Conservation (phyloP, 768 basidiomycete genomes). For the Trametes punicea region DNA sequence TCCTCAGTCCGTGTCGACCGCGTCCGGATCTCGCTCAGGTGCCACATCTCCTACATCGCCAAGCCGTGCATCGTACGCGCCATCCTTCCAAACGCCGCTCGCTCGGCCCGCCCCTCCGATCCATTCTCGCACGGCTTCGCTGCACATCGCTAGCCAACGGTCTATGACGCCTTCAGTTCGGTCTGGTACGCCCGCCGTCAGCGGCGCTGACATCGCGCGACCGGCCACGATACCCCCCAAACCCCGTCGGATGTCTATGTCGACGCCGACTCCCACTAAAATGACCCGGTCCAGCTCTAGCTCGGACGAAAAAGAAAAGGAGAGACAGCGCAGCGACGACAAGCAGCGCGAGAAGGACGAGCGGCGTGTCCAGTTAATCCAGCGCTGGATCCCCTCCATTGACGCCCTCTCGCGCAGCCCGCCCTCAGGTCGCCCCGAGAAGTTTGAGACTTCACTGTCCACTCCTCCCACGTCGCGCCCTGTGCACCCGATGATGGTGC, state of each 20-base stretch:
- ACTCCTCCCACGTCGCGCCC: neutral
- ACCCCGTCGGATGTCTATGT: constrained; percentile 47
- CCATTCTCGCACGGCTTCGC: constrained; percentile 51
- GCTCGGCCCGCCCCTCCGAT: constrained; percentile 52
- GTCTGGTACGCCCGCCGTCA: constrained; percentile 40
- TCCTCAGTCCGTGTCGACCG: constrained; percentile 24
- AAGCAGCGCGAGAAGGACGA: constrained; percentile 33
- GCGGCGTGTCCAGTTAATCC: constrained; percentile 37
- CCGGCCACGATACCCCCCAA: constrained; percentile 33
- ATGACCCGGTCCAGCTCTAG: constrained; percentile 46
- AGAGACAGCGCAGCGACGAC: constrained; percentile 33
- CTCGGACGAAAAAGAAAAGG: constrained; percentile 52
- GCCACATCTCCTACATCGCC: constrained; percentile 30
- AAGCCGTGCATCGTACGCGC: constrained; percentile 35
- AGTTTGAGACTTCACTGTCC: constrained; percentile 7
- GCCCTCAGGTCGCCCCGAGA: constrained; percentile 31
- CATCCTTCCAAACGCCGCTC: constrained; percentile 44
- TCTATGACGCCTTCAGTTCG: constrained; percentile 44
- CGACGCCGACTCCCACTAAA: constrained; percentile 50
- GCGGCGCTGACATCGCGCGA: constrained; percentile 28
- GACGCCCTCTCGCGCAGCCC: constrained; percentile 28
- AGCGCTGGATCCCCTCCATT: constrained; percentile 62
- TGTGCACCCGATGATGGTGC: constrained; percentile 14
- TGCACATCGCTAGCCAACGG: constrained; percentile 43
- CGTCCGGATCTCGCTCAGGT: constrained; percentile 25